Evolutionary conservation across 1,284 basidiomycete species (phyloP).

Genomic region (Inonotus obliquus): DNA sequence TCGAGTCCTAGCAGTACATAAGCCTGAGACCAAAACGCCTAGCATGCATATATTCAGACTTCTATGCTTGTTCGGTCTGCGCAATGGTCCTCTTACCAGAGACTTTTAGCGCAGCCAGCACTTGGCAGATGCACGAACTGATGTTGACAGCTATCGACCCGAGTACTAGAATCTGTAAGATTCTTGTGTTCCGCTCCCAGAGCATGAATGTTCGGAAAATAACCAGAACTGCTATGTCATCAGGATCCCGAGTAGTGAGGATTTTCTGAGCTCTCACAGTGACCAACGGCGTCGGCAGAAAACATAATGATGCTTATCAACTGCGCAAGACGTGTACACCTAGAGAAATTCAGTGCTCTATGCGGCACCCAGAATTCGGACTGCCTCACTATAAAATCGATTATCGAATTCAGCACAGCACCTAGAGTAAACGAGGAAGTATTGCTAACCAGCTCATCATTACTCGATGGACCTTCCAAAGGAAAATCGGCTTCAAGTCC

Average conservation of each 20-base stretch:
- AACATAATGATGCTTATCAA: not conserved
- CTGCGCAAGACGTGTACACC: not conserved
- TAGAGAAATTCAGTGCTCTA: not conserved
- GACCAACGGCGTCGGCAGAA: not conserved
- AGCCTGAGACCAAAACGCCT: not conserved
- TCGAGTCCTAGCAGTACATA: not conserved
- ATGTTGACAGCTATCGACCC: not conserved
- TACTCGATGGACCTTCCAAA: no score
- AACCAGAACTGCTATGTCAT: not conserved
- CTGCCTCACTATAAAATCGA: no score
- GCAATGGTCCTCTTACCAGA: not conserved
- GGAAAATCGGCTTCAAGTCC: not conserved
- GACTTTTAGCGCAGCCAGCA: not conserved
- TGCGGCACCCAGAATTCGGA: no score
- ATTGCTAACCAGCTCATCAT: no score
- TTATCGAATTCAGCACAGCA: no score
- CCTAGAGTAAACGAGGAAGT: no score
- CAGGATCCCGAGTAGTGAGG: not conserved
- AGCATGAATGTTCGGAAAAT: slow-evolving; percentile 6
- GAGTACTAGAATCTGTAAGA: not conserved
- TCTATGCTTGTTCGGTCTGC: no score
- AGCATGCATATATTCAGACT: not conserved
- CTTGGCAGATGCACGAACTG: not conserved
- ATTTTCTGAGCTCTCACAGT: not conserved
- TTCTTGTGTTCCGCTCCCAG: not conserved